Evolutionary conservation across 2,329 filamentous ascomycete genomes (phyloP), one percentile per base, ranked within the genome.

Genomic region (Cordyceps pruinosa): DNA sequence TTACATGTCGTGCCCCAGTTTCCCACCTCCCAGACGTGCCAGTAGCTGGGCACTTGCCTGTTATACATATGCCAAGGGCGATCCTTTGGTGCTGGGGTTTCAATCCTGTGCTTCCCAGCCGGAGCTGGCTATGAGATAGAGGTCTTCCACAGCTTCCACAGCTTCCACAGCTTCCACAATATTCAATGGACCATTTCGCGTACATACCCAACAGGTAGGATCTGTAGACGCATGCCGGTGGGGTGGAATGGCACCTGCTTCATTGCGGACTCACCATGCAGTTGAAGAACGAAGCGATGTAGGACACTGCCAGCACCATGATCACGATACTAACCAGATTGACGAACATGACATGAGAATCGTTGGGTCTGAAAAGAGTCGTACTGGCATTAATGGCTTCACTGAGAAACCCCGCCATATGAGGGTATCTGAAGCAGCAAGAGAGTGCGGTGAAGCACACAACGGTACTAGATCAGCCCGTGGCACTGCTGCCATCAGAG

Each of bases 351-450:
- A 87, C 0, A 86, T 79, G 49, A 87, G 74, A 1, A 95, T 85
- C 2, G 90, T 95, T 42, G 87, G 84, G 58, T 88, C 74, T 10
- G 84, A 68, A 2, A 96, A 79, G 5, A 96, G 77, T 19, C 80
- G 80, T 17, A 96, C 86, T 0, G 90, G 90, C 58, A 96, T 91
- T 59, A 96, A 82, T 12, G 91, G 90, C 68, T 95, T 89, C 1
- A 75, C 73, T 1, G 87, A 77, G 44, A 80, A 77, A 73, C 96
- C 91, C 72, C 91, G 82, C 66, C 84, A 83, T 52, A 92, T 71
- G 71, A 95, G 93, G 8, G 76, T 71, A 9, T 75, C 67, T 10
- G 95, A 77, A 15, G 82, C 81, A 4, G 82, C 73, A 1, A 80
- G 64, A 1, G 88, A 86, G 4, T 93, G 73, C 0, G 87, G 84